Evolutionary conservation across 2,329 filamentous ascomycete genomes (phyloP).

Genomic region (Juglanconis juglandina): DNA sequence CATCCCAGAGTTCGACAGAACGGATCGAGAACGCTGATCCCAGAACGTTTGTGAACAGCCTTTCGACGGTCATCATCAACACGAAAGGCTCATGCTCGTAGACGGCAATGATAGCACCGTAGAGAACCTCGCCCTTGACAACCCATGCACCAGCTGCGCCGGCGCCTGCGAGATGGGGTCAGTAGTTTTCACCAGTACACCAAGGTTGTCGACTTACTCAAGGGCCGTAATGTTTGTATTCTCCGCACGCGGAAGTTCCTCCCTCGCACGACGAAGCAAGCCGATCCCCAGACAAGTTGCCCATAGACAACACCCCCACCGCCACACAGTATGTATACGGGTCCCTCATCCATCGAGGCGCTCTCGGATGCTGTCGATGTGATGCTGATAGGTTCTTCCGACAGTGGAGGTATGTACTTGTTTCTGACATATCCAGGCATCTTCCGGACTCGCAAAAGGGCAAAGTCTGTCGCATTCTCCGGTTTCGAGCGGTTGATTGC

Average conservation of each 20-base stretch:
- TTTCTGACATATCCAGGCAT: conserved; percentile 1
- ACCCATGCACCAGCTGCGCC: conserved; percentile 13
- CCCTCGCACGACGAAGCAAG: conserved; percentile 8
- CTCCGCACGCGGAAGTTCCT: conserved; percentile 11
- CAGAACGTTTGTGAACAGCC: conserved; percentile 8
- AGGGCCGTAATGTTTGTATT: conserved; percentile 1
- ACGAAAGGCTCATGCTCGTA: conserved; percentile 15
- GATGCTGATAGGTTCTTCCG: neutral
- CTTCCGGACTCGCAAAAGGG: conserved; percentile 7
- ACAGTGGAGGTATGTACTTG: conserved; percentile 4
- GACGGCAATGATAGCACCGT: conserved; percentile 11
- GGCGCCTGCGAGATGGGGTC: neutral
- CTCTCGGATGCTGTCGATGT: conserved; percentile 5
- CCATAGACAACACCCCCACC: neutral
- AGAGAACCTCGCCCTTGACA: conserved; percentile 10
- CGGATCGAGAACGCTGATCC: conserved; percentile 14
- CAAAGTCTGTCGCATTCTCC: conserved; percentile 11
- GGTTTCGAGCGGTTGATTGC: conserved; percentile 7
- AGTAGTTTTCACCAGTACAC: neutral
- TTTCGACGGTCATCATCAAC: conserved; percentile 12
- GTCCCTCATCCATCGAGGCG: conserved; percentile 7
- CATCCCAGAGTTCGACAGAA: conserved; percentile 15
- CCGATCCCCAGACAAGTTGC: conserved; percentile 12
- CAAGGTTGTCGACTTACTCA: neutral
- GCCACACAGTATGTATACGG: conserved; percentile 5